Conservation (phyloP, 345 rosid species). For the Acer yangbiense region DNA sequence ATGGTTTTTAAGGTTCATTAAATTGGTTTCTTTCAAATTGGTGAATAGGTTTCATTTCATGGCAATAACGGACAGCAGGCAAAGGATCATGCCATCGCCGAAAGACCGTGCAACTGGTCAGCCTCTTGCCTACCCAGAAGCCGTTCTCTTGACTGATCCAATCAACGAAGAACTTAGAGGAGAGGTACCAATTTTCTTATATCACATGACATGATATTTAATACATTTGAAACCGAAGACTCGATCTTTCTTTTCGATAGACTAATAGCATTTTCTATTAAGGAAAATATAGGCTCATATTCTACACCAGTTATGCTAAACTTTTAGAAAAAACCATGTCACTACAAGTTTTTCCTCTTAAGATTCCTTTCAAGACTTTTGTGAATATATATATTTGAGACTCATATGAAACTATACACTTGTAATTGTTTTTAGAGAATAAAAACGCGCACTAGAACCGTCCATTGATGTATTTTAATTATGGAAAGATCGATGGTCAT, state of each 20-base stretch:
- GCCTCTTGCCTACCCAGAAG: constrained; percentile 76
- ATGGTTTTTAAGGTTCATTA: not conserved
- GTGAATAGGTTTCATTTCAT: constrained; percentile 68
- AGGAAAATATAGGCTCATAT: not conserved
- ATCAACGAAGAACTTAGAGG: constrained; percentile 52
- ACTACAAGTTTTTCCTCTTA: not conserved
- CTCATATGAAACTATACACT: no score
- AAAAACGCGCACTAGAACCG: not conserved
- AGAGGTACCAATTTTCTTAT: constrained; percentile 46
- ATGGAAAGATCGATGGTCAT: no score
- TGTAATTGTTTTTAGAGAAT: no score
- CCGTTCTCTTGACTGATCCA: constrained; percentile 77
- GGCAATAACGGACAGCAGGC: constrained; percentile 74
- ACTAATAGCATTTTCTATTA: no score
- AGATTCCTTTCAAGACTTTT: not conserved
- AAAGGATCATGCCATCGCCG: constrained; percentile 68
- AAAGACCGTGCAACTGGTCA: constrained; percentile 46
- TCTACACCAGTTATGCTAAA: not conserved
- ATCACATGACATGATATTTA: no score
- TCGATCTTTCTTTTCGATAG: no score
- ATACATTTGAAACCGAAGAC: no score
- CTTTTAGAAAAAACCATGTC: constrained; percentile 9
- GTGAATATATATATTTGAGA: no score
- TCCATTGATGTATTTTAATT: not conserved
- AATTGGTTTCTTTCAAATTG: not conserved